Conservation (phyloP, 2,329 filamentous ascomycete species). For the Aspergillus glaucus region DNA sequence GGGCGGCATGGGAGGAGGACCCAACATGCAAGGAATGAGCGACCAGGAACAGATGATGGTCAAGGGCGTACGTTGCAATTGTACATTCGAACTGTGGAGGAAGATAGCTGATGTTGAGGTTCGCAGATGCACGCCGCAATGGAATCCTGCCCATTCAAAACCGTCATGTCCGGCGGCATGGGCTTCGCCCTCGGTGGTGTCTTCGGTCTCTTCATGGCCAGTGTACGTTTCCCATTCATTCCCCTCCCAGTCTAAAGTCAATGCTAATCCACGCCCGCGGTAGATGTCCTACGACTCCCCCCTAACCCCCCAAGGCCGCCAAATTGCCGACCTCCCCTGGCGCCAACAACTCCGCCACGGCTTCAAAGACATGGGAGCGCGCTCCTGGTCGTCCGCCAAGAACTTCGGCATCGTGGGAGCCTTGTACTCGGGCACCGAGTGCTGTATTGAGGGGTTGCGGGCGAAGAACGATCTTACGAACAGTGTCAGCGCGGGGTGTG, state of each 20-base stretch:
- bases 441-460: constrained; percentile 80
- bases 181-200: constrained; percentile 89
- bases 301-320: constrained; percentile 54
- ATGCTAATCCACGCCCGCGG: background rate
- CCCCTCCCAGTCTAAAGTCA: background rate
- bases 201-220: constrained; percentile 97
- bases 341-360: constrained; percentile 76
- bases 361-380: constrained; percentile 89
- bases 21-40: constrained; percentile 33
- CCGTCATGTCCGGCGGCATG: constrained; percentile 82
- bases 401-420: constrained; percentile 94
- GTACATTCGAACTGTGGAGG: background rate
- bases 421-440: constrained; percentile 88
- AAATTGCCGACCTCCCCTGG: constrained; percentile 63
- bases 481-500: constrained; percentile 77
- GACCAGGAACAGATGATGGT: constrained; percentile 45
- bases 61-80: constrained; percentile 33
- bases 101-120: background rate
- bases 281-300: constrained; percentile 99
- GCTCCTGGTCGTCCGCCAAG: constrained; percentile 76
- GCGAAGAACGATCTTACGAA: constrained; percentile 93
- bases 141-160: constrained; percentile 89
- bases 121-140: constrained; percentile 72
- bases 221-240: constrained; percentile 45
- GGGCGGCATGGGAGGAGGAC: constrained; percentile 18